Evolutionary conservation across 768 basidiomycete genomes (phyloP).

Genomic region (Cyclocybe aegerita): DNA sequence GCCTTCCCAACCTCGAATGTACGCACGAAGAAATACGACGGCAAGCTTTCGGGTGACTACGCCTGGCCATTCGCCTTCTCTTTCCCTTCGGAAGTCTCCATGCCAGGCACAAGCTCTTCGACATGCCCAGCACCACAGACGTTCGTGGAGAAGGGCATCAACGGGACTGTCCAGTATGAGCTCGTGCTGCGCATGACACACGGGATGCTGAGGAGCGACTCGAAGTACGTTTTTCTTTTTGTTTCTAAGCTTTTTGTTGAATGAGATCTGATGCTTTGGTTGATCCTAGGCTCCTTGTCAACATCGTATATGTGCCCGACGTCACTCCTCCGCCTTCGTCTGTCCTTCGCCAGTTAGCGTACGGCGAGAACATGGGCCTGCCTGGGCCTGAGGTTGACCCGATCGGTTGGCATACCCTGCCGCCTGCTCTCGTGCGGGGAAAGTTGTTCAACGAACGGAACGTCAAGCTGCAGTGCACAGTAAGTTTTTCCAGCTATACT

Average conservation of each 20-base stretch:
- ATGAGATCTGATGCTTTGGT: neutral
- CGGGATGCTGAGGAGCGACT: slow-evolving; percentile 36
- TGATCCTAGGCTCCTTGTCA: slow-evolving; percentile 15
- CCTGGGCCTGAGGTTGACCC: slow-evolving; percentile 33
- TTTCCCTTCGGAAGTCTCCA: slow-evolving; percentile 30
- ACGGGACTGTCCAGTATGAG: slow-evolving; percentile 36
- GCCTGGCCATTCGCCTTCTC: slow-evolving; percentile 39
- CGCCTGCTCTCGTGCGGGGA: slow-evolving; percentile 17
- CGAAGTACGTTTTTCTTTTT: slow-evolving; percentile 28
- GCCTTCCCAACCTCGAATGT: neutral
- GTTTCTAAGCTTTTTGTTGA: neutral
- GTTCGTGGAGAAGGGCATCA: slow-evolving; percentile 30
- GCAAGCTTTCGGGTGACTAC: slow-evolving; percentile 34
- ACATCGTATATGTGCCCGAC: slow-evolving; percentile 32
- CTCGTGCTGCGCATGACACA: slow-evolving; percentile 35
- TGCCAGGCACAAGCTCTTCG: slow-evolving; percentile 8
- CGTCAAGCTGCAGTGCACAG: slow-evolving; percentile 26
- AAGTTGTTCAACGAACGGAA: slow-evolving; percentile 19
- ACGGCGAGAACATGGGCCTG: slow-evolving; percentile 25
- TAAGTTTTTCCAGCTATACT: slow-evolving; percentile 13
- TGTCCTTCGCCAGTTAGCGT: slow-evolving; percentile 31
- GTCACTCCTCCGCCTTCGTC: slow-evolving; percentile 30
- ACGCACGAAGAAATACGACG: slow-evolving; percentile 25
- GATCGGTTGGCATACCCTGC: slow-evolving; percentile 31
- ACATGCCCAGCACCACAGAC: slow-evolving; percentile 29